These are phyloP conservation scores for Limnomonas spitsbergensis DNA, from an alignment of 139 green algal species.

Conservation along the genomic window DNA sequence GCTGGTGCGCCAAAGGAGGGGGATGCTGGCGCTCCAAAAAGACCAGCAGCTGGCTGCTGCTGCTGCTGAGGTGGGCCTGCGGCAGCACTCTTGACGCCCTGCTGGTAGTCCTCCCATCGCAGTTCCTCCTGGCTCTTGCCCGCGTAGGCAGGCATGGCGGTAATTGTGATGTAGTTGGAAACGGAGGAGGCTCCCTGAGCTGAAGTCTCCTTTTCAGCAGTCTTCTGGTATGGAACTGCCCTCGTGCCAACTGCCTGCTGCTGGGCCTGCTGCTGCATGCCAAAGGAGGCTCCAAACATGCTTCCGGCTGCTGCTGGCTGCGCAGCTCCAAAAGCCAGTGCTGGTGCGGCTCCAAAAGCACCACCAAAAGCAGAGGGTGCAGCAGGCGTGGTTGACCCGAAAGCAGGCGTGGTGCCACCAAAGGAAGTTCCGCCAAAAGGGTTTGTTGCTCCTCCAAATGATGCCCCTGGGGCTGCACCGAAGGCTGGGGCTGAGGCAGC, in stretches of 20 bases:
- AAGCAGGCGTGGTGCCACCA: slow-evolving; percentile 6
- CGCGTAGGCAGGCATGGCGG: slow-evolving; percentile 73
- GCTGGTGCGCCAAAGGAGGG: slow-evolving; percentile 31
- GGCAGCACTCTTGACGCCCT: slow-evolving; percentile 33
- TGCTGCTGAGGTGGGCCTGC: slow-evolving; percentile 1
- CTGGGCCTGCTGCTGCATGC: neutral
- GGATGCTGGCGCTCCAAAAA: slow-evolving; percentile 24
- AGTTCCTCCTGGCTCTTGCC: slow-evolving; percentile 85
- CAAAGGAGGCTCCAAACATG: slow-evolving; percentile 18
- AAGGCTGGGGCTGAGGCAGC: slow-evolving; percentile 20
- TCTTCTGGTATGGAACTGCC: slow-evolving; percentile 54
- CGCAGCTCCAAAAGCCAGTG: slow-evolving; percentile 19
- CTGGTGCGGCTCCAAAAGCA: slow-evolving; percentile 7
- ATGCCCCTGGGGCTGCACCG: slow-evolving; percentile 13
- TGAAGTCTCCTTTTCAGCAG: slow-evolving; percentile 52
- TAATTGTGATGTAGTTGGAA: slow-evolving; percentile 65
- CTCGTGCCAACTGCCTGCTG: slow-evolving; percentile 43
- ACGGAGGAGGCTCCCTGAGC: slow-evolving; percentile 25
- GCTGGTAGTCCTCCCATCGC: slow-evolving; percentile 82
- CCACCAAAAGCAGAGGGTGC: slow-evolving; percentile 2
- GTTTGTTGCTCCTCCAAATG: slow-evolving; percentile 17
- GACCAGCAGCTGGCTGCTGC: neutral
- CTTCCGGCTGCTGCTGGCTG: neutral
- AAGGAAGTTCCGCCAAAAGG: slow-evolving; percentile 12
- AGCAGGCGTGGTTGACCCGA: neutral